These are phyloP conservation scores for Lentinus tigrinus DNA, from an alignment of 768 basidiomycete species.

Conservation along the genomic window DNA sequence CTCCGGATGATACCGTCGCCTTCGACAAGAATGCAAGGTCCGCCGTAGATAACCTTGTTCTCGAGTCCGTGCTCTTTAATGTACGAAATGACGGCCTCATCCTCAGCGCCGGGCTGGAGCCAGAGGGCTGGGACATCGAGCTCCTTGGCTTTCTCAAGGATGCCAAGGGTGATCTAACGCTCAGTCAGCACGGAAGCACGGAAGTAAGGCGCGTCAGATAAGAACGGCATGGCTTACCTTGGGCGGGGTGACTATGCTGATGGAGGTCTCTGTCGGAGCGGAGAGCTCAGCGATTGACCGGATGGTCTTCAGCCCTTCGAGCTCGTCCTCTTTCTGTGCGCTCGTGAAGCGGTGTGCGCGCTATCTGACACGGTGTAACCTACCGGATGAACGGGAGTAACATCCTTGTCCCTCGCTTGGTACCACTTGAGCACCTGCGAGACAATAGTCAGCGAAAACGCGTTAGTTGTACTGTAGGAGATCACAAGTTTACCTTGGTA, in stretches of 20 bases:
- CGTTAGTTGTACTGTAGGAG: neutral
- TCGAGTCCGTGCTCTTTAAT: constrained; percentile 64
- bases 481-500: constrained; percentile 50
- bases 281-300: constrained; percentile 54
- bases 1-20: constrained; percentile 55
- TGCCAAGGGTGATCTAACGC: constrained; percentile 61
- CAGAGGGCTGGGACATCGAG: constrained; percentile 76
- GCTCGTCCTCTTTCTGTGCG: constrained; percentile 61
- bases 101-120: constrained; percentile 89
- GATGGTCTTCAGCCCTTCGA: constrained; percentile 65
- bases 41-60: constrained; percentile 74
- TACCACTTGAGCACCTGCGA: constrained; percentile 78
- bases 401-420: constrained; percentile 50
- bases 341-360: neutral
- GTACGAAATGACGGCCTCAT: constrained; percentile 58
- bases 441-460: neutral
- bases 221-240: constrained; percentile 40
- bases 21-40: constrained; percentile 78
- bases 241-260: constrained; percentile 78
- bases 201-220: neutral
- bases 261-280: constrained; percentile 61
- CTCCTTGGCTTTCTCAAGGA: constrained; percentile 68
- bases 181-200: neutral
- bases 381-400: constrained; percentile 78
- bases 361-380: constrained; percentile 20